Evolutionary conservation across 1,139 yeast species (phyloP), one percentile per base, ranked within the genome.

Genomic region (Saccharomycopsis phalli): DNA sequence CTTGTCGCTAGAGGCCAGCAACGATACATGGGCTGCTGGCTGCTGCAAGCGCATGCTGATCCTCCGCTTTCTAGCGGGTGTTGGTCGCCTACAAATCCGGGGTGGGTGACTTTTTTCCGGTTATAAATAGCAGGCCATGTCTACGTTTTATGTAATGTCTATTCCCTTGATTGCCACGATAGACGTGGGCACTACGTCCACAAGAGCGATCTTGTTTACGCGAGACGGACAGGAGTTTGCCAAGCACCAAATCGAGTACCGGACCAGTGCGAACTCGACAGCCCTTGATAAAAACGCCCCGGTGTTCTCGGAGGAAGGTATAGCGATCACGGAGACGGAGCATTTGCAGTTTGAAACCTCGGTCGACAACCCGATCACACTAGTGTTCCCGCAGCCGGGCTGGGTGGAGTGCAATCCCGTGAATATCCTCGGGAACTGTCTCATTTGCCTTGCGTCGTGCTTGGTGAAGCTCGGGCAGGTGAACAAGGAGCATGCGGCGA

Each of bases 351-450:
- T 80, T 52, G 87, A 80, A 60, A 75, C 74, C 50, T 38, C 41
- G 4, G 19, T 28, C n/a, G 66, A 65, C 46, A 81, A 78, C 33
- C 87, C 88, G 29, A 41, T 44, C 36, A 80, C 88, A 17, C 63
- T 81, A 47, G 62, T 77, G 47, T 81, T 77, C 58, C 88, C 91
- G 1, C 73, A 75, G 50, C 87, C 88, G 1, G 91, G 91, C 21
- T 86, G 95, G 95, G 94, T 86, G 34, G 96, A 88, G 62, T 91
- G 94, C 63, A 83, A 83, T 68, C 96, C 96, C 6, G 74, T 74
- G 44, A 93, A 82, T 59, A 76, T 87, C 34, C 68, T 87, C 54
- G 82, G 81, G 45, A 81, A 87, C 53, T 91, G 88, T n/a, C 69
- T 79, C 27, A 81, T 78, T 54, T 81, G 91, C 65, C 63, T 81